Evolutionary conservation across 106 monocot genomes (phyloP).

Genomic region (Apostasia shenzhenica): DNA sequence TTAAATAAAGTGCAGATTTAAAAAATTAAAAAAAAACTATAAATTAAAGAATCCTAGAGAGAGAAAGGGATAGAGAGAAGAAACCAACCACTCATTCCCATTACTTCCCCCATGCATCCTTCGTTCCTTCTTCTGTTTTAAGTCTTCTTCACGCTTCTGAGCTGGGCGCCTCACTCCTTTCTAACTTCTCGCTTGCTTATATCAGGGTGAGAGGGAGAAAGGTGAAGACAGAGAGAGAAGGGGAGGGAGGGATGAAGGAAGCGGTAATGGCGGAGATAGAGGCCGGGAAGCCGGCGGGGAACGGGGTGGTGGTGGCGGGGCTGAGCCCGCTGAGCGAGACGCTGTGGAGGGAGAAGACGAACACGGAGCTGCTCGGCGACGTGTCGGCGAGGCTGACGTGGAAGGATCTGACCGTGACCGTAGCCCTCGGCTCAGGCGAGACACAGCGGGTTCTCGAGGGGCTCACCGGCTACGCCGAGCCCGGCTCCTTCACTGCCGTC

Average conservation of each 20-base stretch:
- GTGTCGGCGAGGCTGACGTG: conserved; percentile 63
- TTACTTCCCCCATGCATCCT: no score
- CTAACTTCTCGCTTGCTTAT: no score
- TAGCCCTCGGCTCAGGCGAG: conserved; percentile 37
- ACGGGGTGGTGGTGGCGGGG: conserved; percentile 14
- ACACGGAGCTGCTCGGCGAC: conserved; percentile 37
- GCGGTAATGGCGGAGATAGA: conserved; percentile 67
- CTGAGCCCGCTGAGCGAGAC: conserved; percentile 75
- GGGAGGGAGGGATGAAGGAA: neutral
- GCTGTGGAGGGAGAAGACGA: conserved; percentile 60
- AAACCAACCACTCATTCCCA: no score
- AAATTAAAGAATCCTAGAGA: no score
- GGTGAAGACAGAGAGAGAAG: neutral
- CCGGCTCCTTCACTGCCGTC: conserved; percentile 52
- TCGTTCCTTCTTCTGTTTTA: no score
- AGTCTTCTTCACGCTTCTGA: no score
- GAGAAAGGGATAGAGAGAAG: no score
- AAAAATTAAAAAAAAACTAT: no score
- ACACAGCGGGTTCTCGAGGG: conserved; percentile 45
- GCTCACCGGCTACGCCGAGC: conserved; percentile 69
- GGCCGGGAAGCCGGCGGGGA: conserved; percentile 46
- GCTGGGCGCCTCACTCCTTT: no score
- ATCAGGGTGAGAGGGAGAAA: no score
- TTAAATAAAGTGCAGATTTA: no score
- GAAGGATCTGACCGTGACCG: conserved; percentile 67